Base-by-base conservation (phyloP, 164 flowering plant genomes). In the Piper betle region DNA sequence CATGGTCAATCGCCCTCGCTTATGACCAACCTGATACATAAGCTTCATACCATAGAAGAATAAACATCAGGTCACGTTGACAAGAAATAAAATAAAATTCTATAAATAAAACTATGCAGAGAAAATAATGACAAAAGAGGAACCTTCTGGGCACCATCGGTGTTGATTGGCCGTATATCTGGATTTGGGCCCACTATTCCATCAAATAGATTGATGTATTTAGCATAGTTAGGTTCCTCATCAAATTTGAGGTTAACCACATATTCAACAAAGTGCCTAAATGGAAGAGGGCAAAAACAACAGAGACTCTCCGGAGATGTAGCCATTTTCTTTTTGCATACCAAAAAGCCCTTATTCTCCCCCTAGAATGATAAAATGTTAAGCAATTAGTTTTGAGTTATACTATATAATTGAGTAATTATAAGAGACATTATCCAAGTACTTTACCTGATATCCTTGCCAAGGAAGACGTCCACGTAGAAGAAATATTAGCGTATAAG, bases 141-240 rank as follows among this genome's bases (percentile, higher is more conserved):
- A 76, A 87, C 96, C 96, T 84, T 92, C 72, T 83, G 96, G 54
- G 98, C 98, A 59, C 98, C 98, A 67, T 87, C 95, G 41, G 96
- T 92, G 65, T 85, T 89, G 48, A 92, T 79, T 41, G 98, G 98
- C 64, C 98, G 82, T 38, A 83, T 77, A 61, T 75, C 90, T 41
- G 91, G 91, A 75, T 86, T 84, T 64, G 97, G 94, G 59, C 85
- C 90, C 40, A 93, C 80, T 63, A 89, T 82, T 37, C 92, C 88
- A 79, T 90, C 98, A 71, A 93, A 93, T 33, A 93, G 86, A 48
- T 97, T 84, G 41, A 93, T 80, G 63, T 81, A 86, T 67, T 84
- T 93, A 11, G 96, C 90, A 80, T 93, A 93, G 63, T 82, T 81
- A 38, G 99, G 99, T 63, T 90, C 92, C 74, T 93, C 99, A 58